These are phyloP conservation scores for Coprinopsis strossmayeri DNA, from an alignment of 768 basidiomycete species.

Conservation along the genomic window DNA sequence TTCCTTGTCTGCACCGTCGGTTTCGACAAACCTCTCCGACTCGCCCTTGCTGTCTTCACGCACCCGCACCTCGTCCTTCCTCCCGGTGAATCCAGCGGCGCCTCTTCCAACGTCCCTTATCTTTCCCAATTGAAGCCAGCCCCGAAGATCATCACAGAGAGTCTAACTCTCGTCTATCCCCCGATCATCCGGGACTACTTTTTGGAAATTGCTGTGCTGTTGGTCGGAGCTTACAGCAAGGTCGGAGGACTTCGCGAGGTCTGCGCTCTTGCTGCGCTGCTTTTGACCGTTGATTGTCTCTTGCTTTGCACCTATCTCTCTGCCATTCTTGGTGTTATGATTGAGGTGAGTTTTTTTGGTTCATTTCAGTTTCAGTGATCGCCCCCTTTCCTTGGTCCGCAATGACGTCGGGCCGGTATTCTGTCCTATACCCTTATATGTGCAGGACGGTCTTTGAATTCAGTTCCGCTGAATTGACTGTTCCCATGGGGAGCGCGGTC, in stretches of 20 bases:
- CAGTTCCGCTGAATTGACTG: too few relatives aligned
- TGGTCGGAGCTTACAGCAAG: constrained; percentile 79
- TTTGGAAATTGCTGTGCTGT: constrained; percentile 84
- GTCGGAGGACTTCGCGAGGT: constrained; percentile 91
- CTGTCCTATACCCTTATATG: too few relatives aligned
- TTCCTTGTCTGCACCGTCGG: constrained; percentile 98
- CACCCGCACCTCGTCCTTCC: constrained; percentile 60
- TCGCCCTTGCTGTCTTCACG: constrained; percentile 84
- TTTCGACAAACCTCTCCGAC: constrained; percentile 93
- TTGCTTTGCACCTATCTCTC: constrained; percentile 88
- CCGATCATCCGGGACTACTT: constrained; percentile 90
- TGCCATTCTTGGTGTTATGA: constrained; percentile 88
- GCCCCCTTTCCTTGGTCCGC: too few relatives aligned
- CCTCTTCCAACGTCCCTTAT: constrained; percentile 16
- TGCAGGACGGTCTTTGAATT: too few relatives aligned
- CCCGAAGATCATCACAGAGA: constrained; percentile 78
- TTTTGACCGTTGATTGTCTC: constrained; percentile 81
- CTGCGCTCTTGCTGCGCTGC: constrained; percentile 88
- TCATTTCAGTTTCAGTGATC: too few relatives aligned
- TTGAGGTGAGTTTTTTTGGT: constrained; percentile 89
- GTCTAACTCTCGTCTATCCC: constrained; percentile 71
- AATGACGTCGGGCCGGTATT: too few relatives aligned
- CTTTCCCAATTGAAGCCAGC: constrained; percentile 55
- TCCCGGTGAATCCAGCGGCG: constrained; percentile 14
- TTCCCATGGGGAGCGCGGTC: too few relatives aligned